A percentile compares a stretch with the other conserved stretches of the same genome.
phyloP scores from a whole-genome alignment of 2,329 filamentous ascomycete species.

The Sclerotinia nivalis region DNA sequence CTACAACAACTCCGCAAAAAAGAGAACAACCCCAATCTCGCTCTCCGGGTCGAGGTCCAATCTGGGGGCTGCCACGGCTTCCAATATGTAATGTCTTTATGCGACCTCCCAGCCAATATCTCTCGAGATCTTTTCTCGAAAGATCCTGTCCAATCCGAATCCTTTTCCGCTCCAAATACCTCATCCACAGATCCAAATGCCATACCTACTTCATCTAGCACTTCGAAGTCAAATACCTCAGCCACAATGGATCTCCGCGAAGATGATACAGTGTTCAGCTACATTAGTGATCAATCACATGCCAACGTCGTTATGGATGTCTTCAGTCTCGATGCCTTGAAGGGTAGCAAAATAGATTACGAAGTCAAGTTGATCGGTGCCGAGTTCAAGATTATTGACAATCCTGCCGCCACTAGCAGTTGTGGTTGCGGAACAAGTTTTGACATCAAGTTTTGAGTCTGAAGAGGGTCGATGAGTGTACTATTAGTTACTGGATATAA shows the following conservation, averaged over 20 bases:
- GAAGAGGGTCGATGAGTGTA: neutral
- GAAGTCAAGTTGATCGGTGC: slow-evolving; percentile 93
- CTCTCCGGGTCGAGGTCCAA: slow-evolving; percentile 89
- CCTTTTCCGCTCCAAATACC: slow-evolving; percentile 28
- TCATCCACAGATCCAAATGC: slow-evolving; percentile 30
- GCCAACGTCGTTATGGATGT: slow-evolving; percentile 90
- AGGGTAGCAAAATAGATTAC: slow-evolving; percentile 94
- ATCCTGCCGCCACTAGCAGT: slow-evolving; percentile 86
- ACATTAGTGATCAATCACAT: slow-evolving; percentile 59
- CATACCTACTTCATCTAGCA: slow-evolving; percentile 17
- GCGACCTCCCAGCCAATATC: slow-evolving; percentile 54
- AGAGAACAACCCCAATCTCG: slow-evolving; percentile 73
- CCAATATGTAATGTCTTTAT: slow-evolving; percentile 91
- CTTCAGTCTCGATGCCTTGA: slow-evolving; percentile 81
- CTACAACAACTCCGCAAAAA: slow-evolving; percentile 55
- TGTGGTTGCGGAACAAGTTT: slow-evolving; percentile 98
- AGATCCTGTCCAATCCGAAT: slow-evolving; percentile 20
- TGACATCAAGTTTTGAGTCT: slow-evolving; percentile 71
- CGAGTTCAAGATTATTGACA: slow-evolving; percentile 96
- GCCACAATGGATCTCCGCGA: slow-evolving; percentile 52
- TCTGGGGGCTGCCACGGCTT: slow-evolving; percentile 97
- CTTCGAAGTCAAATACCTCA: neutral
- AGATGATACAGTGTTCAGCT: slow-evolving; percentile 81
- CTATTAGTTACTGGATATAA: neutral
- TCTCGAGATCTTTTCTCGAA: slow-evolving; percentile 17